phyloP scores from a whole-genome alignment of 495 filamentous ascomycete species.

The Xylaria sp. region DNA sequence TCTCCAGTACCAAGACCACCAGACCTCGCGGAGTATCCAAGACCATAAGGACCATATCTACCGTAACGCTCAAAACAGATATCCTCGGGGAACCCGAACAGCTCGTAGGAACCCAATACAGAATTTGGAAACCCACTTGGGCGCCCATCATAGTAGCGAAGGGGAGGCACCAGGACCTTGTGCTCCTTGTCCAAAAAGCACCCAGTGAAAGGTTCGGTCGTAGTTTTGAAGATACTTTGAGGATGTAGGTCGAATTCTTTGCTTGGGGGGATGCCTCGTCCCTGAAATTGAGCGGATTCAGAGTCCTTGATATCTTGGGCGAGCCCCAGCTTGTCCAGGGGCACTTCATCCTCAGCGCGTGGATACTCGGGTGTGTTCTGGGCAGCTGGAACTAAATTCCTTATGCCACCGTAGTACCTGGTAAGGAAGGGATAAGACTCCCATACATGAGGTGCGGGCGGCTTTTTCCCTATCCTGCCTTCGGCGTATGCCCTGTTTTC shows the following conservation, averaged over 20 bases:
- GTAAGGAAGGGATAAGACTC: slow-evolving; percentile 81
- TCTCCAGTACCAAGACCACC: slow-evolving; percentile 84
- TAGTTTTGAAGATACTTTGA: slow-evolving; percentile 36
- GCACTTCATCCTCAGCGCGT: slow-evolving; percentile 54
- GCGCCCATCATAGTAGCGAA: slow-evolving; percentile 76
- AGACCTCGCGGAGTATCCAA: slow-evolving; percentile 76
- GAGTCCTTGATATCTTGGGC: slow-evolving; percentile 38
- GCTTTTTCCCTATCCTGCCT: slow-evolving; percentile 54
- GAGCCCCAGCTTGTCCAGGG: slow-evolving; percentile 38
- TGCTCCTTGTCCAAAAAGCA: slow-evolving; percentile 76
- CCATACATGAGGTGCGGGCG: slow-evolving; percentile 66
- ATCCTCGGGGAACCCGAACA: slow-evolving; percentile 81
- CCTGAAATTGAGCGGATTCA: slow-evolving; percentile 37
- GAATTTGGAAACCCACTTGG: slow-evolving; percentile 82
- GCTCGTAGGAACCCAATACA: slow-evolving; percentile 79
- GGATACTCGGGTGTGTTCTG: slow-evolving; percentile 81
- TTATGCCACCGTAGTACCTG: slow-evolving; percentile 84
- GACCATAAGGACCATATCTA: slow-evolving; percentile 85
- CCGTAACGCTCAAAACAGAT: slow-evolving; percentile 96
- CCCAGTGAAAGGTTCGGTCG: slow-evolving; percentile 54
- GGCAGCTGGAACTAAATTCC: slow-evolving; percentile 64
- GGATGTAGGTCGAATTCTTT: slow-evolving; percentile 58
- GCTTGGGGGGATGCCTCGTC: slow-evolving; percentile 52
- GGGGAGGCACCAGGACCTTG: slow-evolving; percentile 66
- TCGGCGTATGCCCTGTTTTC: slow-evolving; percentile 66